Evolutionary conservation across 495 filamentous ascomycete species (phyloP).

Genomic region (Friedmanniomyces endolithicus): DNA sequence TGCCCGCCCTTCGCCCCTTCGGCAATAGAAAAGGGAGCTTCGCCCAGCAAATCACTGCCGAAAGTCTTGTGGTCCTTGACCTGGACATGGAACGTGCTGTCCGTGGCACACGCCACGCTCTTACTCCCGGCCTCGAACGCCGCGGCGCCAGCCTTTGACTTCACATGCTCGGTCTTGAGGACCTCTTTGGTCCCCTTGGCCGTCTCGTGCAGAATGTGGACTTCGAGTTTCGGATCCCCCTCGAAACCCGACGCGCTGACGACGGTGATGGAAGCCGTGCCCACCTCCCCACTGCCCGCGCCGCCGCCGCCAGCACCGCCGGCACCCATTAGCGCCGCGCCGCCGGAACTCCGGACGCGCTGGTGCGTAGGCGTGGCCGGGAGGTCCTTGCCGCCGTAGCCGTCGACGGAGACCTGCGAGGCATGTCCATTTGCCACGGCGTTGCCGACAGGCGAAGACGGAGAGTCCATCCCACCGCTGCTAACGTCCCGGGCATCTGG

Average conservation of each 20-base stretch:
- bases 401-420: constrained; percentile 6
- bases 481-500: constrained; percentile 6
- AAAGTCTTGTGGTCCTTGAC: constrained; percentile 77
- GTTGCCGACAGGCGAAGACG: neutral
- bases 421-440: constrained; percentile 3
- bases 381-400: neutral
- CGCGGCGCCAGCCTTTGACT: constrained; percentile 46
- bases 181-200: constrained; percentile 61
- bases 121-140: constrained; percentile 63
- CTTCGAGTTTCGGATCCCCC: constrained; percentile 63
- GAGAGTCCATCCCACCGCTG: constrained; percentile 3
- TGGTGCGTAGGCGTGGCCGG: constrained; percentile 8
- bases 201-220: constrained; percentile 53
- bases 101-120: constrained; percentile 63
- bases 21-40: constrained; percentile 76
- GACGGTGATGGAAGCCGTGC: constrained; percentile 70
- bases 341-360: constrained; percentile 6
- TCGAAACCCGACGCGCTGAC: constrained; percentile 71
- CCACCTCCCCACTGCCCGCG: constrained; percentile 51
- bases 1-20: constrained; percentile 64
- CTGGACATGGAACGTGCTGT: constrained; percentile 72
- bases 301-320: constrained; percentile 51
- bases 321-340: too few relatives aligned
- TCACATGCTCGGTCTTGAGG: constrained; percentile 72
- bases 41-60: constrained; percentile 68